Evolutionary conservation across 2,329 filamentous ascomycete species (phyloP).

Genomic region (Rhynchosporium agropyri): DNA sequence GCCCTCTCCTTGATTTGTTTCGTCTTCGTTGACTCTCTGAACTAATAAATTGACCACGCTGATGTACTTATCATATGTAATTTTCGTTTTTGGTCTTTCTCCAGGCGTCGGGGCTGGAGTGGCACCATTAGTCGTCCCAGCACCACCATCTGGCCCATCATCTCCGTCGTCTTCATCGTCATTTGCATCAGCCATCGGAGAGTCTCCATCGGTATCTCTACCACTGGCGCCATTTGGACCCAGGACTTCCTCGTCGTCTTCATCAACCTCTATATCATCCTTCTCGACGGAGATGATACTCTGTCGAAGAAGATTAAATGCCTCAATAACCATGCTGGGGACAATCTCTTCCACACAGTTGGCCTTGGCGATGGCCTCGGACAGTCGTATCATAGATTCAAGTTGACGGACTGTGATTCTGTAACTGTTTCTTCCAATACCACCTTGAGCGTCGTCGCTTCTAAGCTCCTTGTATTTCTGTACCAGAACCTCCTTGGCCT

Average conservation of each 20-base stretch:
- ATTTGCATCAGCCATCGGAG: slow-evolving; percentile 52
- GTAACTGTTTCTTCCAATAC: slow-evolving; percentile 92
- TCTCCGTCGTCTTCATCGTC: slow-evolving; percentile 52
- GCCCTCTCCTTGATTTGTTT: slow-evolving; percentile 74
- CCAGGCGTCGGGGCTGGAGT: slow-evolving; percentile 36
- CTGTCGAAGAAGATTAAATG: slow-evolving; percentile 86
- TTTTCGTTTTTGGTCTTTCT: slow-evolving; percentile 67
- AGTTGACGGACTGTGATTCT: slow-evolving; percentile 96
- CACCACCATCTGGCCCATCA: slow-evolving; percentile 39
- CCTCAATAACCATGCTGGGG: slow-evolving; percentile 84
- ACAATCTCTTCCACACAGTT: slow-evolving; percentile 93
- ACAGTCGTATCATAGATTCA: slow-evolving; percentile 92
- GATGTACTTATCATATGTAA: slow-evolving; percentile 95
- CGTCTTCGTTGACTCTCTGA: slow-evolving; percentile 80
- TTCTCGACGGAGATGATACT: slow-evolving; percentile 98
- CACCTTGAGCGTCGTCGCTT: slow-evolving; percentile 90
- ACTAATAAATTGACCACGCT: slow-evolving; percentile 86
- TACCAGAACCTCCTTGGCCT: slow-evolving; percentile 83
- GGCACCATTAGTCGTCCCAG: slow-evolving; percentile 29
- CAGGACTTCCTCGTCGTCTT: slow-evolving; percentile 64
- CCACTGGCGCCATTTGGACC: slow-evolving; percentile 44
- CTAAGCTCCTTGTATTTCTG: slow-evolving; percentile 94
- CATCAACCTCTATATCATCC: slow-evolving; percentile 93
- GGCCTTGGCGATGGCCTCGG: slow-evolving; percentile 96
- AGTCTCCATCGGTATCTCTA: slow-evolving; percentile 52